Evolutionary conservation across 2,329 filamentous ascomycete genomes (phyloP).

Genomic region (Verticillium zaregamsianum): DNA sequence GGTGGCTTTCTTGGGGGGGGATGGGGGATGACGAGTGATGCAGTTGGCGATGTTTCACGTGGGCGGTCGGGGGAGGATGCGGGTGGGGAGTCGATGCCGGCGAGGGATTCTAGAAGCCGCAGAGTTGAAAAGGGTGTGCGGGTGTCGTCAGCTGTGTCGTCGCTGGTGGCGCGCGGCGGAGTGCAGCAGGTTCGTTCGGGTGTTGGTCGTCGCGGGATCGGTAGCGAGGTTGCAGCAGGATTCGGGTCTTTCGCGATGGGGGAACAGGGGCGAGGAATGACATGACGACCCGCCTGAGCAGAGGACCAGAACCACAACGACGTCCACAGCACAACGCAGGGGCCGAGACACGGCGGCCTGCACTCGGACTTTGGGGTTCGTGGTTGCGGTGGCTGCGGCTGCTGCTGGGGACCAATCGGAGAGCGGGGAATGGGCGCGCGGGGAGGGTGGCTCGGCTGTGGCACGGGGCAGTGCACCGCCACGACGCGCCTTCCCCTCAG

Average conservation of each 20-base stretch:
- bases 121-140: not conserved
- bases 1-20: conserved; percentile 10
- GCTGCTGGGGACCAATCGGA: not conserved
- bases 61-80: not conserved
- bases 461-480: not conserved
- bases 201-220: not conserved
- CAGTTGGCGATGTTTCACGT: not conserved
- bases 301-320: not conserved
- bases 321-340: not conserved
- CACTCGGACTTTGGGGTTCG: not conserved
- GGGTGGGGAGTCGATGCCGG: not conserved
- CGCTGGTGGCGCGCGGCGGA: not conserved
- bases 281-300: not conserved
- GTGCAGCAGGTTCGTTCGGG: not conserved
- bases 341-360: not conserved
- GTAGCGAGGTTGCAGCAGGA: not conserved
- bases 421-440: not conserved
- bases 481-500: not conserved
- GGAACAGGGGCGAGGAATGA: not conserved
- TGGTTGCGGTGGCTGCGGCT: no score
- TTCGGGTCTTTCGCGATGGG: not conserved
- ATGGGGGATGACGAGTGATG: not conserved
- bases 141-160: not conserved
- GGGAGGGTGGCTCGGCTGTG: not conserved
- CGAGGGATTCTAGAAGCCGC: not conserved